Base-by-base conservation (phyloP, 495 filamentous ascomycete genomes). In the Glonium stellatum region DNA sequence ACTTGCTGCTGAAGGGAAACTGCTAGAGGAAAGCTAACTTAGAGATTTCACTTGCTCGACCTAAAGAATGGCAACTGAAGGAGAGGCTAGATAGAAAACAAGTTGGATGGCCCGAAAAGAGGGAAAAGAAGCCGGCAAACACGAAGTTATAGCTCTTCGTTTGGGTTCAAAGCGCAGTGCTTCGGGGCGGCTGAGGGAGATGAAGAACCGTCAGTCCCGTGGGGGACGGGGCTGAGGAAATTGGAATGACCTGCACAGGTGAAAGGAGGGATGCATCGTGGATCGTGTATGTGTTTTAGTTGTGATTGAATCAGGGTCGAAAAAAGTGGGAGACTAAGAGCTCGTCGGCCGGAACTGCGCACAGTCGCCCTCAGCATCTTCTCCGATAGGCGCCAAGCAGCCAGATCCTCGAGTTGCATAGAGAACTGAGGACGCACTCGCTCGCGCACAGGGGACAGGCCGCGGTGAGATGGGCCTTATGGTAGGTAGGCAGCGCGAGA, bases 171-270 rank as follows among this genome's bases (percentile, higher is more conserved):
- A 51, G 21, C 4, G 18, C 6, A 31, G 53, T 13, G 51, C 49
- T 51, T 54, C 34, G 48, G 37, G n/a, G 4, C 57, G 55, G 52
- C 25, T 55, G 21, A 49, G 19, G 52, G 52, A 15, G 47, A 39
- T 51, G 47, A 54, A 42, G 39, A 49, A 47, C 59, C 68, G 67
- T 78, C 76, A 77, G 68, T 72, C 75, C 72, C 75, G 70, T 56
- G 71, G 71, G 61, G 69, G 70, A 68, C 72, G 73, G 72, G 71
- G 72, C 74, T 76, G 76, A 74, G 72, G 73, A 73, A 68, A 64
- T 54, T 70, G 59, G 60, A 59, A 31, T 48, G 65, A 67, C 66
- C 69, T 71, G 61, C 39, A 47, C 41, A 64, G 58, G 50, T 55
- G 41, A 49, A 58, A 60, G 46, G 57, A 58, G 53, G 42, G 50